Conservation (phyloP, 2,329 filamentous ascomycete species). For the Phaeosphaeria sp. region DNA sequence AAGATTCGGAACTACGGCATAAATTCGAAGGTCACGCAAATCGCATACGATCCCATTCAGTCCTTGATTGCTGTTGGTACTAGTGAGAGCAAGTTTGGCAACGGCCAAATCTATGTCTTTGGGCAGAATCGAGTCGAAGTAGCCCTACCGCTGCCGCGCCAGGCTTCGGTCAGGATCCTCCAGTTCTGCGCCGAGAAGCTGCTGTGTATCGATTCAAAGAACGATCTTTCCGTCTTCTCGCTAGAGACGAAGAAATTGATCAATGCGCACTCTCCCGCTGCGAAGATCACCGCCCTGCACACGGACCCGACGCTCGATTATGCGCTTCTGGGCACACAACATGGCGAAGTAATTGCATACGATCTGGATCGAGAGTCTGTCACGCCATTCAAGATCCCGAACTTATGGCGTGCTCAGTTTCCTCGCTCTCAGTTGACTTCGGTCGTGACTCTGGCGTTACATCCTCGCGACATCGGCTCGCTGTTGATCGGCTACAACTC, state of each 20-base stretch:
- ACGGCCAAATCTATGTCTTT: conserved; percentile 87
- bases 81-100: conserved; percentile 82
- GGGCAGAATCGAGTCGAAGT: conserved; percentile 82
- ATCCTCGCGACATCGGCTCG: conserved; percentile 91
- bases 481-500: conserved; percentile 89
- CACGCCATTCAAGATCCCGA: conserved; percentile 81
- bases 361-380: conserved; percentile 84
- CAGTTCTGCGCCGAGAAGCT: conserved; percentile 89
- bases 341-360: conserved; percentile 88
- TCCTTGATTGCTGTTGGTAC: conserved; percentile 93
- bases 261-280: conserved; percentile 76
- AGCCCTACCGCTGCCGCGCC: conserved; percentile 72
- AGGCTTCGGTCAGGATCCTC: conserved; percentile 76
- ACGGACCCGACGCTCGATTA: conserved; percentile 94
- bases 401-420: conserved; percentile 81
- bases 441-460: conserved; percentile 81
- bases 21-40: conserved; percentile 69
- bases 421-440: conserved; percentile 69
- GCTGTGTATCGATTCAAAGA: conserved; percentile 82
- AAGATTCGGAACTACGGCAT: conserved; percentile 61
- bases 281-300: conserved; percentile 74
- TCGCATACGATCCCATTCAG: conserved; percentile 93
- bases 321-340: conserved; percentile 82
- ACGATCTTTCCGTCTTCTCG: conserved; percentile 85
- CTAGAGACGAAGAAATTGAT: conserved; percentile 72